A percentile compares a stretch with the other conserved stretches of the same genome.
These are phyloP conservation scores for Conidiobolus incongruus DNA, from an alignment of 371 early-diverging fungal species.

Conservation along the genomic window DNA sequence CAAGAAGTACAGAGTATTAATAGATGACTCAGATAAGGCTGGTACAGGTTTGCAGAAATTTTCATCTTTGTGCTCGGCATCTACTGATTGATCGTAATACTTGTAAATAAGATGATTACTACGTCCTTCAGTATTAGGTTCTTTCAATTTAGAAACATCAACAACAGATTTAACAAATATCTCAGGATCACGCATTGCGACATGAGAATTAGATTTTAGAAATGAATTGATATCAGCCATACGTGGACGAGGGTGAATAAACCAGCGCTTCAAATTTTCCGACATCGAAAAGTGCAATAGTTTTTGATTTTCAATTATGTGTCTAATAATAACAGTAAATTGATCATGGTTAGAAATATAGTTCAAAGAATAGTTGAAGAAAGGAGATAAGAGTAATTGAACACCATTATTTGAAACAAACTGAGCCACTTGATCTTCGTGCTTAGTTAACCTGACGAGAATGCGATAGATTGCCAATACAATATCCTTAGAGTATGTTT, in stretches of 20 bases:
- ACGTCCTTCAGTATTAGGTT: constrained; percentile 26
- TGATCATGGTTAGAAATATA: constrained; percentile 49
- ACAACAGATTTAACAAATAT: constrained; percentile 40
- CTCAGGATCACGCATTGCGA: constrained; percentile 48
- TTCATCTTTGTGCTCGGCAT: constrained; percentile 7
- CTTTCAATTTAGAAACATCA: constrained; percentile 36
- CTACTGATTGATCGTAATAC: constrained; percentile 4
- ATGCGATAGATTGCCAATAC: constrained; percentile 49
- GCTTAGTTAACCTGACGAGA: constrained; percentile 55
- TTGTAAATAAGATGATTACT: constrained; percentile 23
- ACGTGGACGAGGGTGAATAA: constrained; percentile 39
- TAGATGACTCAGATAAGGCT: background rate
- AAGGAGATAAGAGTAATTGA: constrained; percentile 23
- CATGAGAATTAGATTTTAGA: constrained; percentile 39
- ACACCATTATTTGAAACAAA: constrained; percentile 49
- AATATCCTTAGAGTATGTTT: constrained; percentile 4
- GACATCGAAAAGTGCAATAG: constrained; percentile 51
- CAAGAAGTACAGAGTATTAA: background rate
- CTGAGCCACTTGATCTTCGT: constrained; percentile 25
- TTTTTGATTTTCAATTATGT: constrained; percentile 50
- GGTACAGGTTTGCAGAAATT: background rate
- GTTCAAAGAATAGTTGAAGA: constrained; percentile 19
- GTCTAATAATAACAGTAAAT: constrained; percentile 61
- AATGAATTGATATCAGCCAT: constrained; percentile 45
- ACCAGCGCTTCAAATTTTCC: constrained; percentile 46